Base-by-base conservation (phyloP, 2,329 filamentous ascomycete genomes). In the Aureobasidium sp. region DNA sequence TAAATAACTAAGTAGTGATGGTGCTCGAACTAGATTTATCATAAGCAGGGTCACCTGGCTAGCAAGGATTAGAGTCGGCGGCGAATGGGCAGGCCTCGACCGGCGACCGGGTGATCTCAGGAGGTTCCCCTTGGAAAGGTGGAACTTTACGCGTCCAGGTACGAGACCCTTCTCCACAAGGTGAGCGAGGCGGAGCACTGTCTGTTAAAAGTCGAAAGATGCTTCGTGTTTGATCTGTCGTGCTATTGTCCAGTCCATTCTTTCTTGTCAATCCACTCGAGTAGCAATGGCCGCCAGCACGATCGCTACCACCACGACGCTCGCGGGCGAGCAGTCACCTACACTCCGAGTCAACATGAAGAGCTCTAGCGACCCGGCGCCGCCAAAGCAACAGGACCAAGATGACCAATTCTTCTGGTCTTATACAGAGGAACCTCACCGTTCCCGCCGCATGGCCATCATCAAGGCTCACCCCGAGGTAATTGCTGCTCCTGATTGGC, bases 381-480 rank as follows among this genome's bases (percentile, higher is more conserved):
- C 57, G 17, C 4, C 7, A 20, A 42, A 41, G 32, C 27, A 50
- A 15, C 15, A 60, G 36, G 32, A 32, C n/a, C 57, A 62, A 17
- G 67, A 76, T 46, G 73, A 86, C 65, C 82, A 87, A 74, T 97
- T 97, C 82, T 96, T 96, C 79, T 97, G 95, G 94, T 96, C 94
- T 44, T 97, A 99, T 74, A 97, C 94, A 10, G 94, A 99, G 75
- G 94, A 99, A 77, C 94, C 94, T 65, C 94, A 99, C 77, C 86
- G 91, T 68, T 94, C 93, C 36, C 83, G 94, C 68, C 85, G 94
- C 62, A 85, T 93, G 69, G 91, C 91, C 65, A 99, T 99, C 70
- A 97, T 99, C 77, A 97, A 97, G 79, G 92, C 93, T 61, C 93
- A 99, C 74, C 94, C 94, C 51, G 93, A 99, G 83, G 91, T 93